Base-by-base conservation (phyloP, 768 basidiomycete species). In the Suillus hirtellus region DNA sequence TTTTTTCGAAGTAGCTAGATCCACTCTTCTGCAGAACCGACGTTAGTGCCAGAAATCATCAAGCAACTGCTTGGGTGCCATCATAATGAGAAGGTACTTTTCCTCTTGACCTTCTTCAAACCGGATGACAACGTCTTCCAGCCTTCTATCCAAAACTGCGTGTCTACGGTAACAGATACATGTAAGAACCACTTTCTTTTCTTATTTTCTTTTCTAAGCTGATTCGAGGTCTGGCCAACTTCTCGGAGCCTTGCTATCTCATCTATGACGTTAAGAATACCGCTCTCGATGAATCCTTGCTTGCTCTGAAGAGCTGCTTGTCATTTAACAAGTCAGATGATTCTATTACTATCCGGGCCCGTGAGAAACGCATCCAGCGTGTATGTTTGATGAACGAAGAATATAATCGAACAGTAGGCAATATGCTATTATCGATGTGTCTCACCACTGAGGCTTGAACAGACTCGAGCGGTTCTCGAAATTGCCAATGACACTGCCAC, bases 111-210 rank as follows among this genome's bases (percentile, higher is more conserved):
- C 31, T 21, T 38, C 9, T 24, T 43, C 38, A 31, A 37, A 38
- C 37, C 31, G 19, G 50, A 50, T 43, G 34, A 44, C 35, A 31
- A 54, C 59, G 42, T 27, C 5, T 58, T 59, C 21, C 65, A 90
- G 84, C 89, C 90, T 9, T 92, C 91, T 0, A 89, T 93, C 58
- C 92, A 93, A 78, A 84, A 87, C 60, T 84, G 84, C 65, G 85
- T 93, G 42, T 81, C 86, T 7, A 79, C 81, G 4, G 81, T 93
- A 12, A 83, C 86, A 19, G 89, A 92, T 61, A 88, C 85, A 65
- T 86, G 90, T 89, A 63, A 37, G 81, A 67, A 27, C 6, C 19
- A 27, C 40, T 58, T 14, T 19, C 11, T 42, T 17, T 24, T 58
- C 35, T 15, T 11, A 31, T 50, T 38, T 38, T 19, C 9, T 35